These are phyloP conservation scores for Taphrina pruni DNA, from an alignment of 1,139 yeast species.

Conservation along the genomic window DNA sequence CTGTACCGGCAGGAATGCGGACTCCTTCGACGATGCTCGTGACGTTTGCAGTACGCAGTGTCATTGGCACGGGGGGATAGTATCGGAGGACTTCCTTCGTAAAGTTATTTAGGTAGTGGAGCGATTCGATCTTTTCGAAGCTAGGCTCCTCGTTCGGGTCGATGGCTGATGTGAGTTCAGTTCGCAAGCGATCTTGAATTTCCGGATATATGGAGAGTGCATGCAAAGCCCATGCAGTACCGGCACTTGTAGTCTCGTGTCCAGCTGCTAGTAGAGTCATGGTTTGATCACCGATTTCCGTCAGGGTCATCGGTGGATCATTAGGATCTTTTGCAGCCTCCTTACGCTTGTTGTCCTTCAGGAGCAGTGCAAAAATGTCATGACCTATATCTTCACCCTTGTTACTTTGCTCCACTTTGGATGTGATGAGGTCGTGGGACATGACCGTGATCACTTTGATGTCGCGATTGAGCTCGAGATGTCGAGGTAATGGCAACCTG, in stretches of 20 bases:
- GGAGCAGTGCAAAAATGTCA: conserved; percentile 44
- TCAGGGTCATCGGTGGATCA: conserved; percentile 43
- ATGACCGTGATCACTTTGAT: conserved; percentile 6
- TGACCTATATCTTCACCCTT: conserved; percentile 27
- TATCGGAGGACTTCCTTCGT: conserved; percentile 49
- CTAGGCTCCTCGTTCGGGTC: conserved; percentile 30
- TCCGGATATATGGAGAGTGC: conserved; percentile 42
- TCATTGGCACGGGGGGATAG: conserved; percentile 50
- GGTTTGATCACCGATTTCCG: conserved; percentile 41
- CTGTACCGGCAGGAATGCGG: conserved; percentile 43
- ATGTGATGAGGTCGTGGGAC: conserved; percentile 8
- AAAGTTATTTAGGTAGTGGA: conserved; percentile 47
- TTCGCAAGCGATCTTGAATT: conserved; percentile 43
- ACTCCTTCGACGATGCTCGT: conserved; percentile 45
- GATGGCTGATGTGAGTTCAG: conserved; percentile 42
- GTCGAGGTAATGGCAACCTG: conserved; percentile 27
- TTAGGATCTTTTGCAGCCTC: conserved; percentile 43
- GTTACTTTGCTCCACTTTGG: conserved; percentile 6
- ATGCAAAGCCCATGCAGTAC: conserved; percentile 43
- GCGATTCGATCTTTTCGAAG: conserved; percentile 42
- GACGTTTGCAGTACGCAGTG: conserved; percentile 48
- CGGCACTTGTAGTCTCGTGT: conserved; percentile 46
- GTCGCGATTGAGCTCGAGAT: conserved; percentile 31
- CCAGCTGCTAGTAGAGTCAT: conserved; percentile 46
- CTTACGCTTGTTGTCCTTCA: conserved; percentile 43